Base-by-base conservation (phyloP, 2,329 filamentous ascomycete species). In the Proliferodiscus dingleyae region DNA sequence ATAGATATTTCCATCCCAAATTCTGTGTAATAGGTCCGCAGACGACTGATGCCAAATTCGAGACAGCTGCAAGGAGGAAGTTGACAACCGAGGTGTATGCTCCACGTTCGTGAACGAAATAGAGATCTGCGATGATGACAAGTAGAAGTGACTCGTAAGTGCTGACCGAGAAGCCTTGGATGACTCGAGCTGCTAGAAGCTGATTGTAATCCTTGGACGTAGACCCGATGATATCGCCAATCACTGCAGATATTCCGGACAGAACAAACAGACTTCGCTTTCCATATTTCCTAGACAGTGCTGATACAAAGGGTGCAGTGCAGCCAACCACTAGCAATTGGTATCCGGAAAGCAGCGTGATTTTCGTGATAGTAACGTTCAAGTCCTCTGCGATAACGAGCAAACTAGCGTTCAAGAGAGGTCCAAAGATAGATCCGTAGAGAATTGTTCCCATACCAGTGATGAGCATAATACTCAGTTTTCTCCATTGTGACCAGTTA, bases 51-150 rank as follows among this genome's bases (percentile, higher is more conserved):
- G 67, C 66, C 6, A 68, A 62, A n/a, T 64, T 66, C 9, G 58
- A 54, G 7, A 71, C 68, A 2, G 67, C 69, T 6, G 66, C 57
- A 61, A 37, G 69, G 53, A 47, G 69, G 47, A 49, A 70, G 66
- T 55, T 69, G 57, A 46, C 68, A 4, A 66, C 58, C 0, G 69
- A 68, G 23, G 68, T 69, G 29, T 67, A 62, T 1, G 66, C 68
- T 2, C 67, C 69, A 1, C 69, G 62, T 58, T 72, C 59, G 49
- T 72, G 69, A 6, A 71, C 67, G 48, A 66, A 71, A 50, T 68
- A 72, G 24, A 71, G 50, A 39, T 71, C 69, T 9, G 67, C 68
- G 39, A 72, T 68, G 3, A 59, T 54, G 3, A 53, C 53, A 9
- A 57, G 53, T 1, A 63, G 52, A 22, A 63, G 49, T 3, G 57